These are phyloP conservation scores for Drechslerella coelobrocha DNA, from an alignment of 2,329 filamentous ascomycete genomes.

Conservation along the genomic window DNA sequence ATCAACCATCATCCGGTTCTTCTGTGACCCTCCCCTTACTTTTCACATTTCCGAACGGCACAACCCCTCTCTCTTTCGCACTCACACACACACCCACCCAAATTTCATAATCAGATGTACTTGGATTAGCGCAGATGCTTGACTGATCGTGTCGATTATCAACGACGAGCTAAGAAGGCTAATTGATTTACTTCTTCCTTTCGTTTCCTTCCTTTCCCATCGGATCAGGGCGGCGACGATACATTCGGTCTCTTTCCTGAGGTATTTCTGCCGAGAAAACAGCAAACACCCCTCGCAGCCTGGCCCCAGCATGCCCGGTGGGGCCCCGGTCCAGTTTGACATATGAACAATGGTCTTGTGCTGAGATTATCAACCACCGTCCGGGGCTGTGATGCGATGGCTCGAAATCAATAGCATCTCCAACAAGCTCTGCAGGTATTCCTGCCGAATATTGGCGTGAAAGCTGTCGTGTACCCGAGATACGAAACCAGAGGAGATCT, in stretches of 20 bases:
- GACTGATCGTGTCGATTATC: constrained; percentile 10
- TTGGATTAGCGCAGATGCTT: constrained; percentile 38
- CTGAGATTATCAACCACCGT: constrained; percentile 28
- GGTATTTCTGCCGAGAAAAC: constrained; percentile 51
- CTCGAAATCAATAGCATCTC: constrained; percentile 62
- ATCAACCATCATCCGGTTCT: background rate
- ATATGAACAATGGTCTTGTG: constrained; percentile 11
- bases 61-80: constrained; percentile 30
- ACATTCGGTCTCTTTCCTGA: constrained; percentile 80
- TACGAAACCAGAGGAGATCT: constrained; percentile 84
- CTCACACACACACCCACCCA: constrained; percentile 15
- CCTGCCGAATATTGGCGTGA: constrained; percentile 73
- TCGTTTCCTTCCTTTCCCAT: constrained; percentile 23
- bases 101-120: constrained; percentile 22
- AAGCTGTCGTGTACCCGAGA: constrained; percentile 75
- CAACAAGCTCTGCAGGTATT: constrained; percentile 69
- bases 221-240: constrained; percentile 71
- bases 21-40: background rate
- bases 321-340: background rate
- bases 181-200: constrained; percentile 32
- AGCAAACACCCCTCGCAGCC: constrained; percentile 9
- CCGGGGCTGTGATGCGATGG: constrained; percentile 18
- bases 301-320: constrained; percentile 17
- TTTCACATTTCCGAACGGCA: constrained; percentile 1
- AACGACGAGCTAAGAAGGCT: constrained; percentile 16